Base-by-base conservation (phyloP, 192 early-diverging fungal species). In the Borealophlyctis nickersoniae region DNA sequence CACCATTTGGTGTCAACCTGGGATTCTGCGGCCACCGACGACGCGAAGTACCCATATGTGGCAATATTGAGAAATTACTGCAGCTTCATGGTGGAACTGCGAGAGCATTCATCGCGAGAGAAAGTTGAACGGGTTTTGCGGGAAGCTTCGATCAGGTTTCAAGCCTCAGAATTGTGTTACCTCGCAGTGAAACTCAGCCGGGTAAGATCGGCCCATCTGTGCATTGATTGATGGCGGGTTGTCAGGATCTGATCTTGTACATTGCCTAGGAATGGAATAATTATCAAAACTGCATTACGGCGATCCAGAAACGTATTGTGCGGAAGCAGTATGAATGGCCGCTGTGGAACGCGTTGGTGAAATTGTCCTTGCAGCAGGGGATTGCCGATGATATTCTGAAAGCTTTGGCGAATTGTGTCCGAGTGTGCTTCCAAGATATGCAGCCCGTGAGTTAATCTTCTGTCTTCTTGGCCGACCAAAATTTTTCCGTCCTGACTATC, bases 41-140 rank as follows among this genome's bases (percentile, higher is more conserved):
- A n/a, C n/a, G 39, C 39, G 29, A 23, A 56, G 49, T 24, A 52
- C 53, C 2, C 63, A 4, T 39, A 56, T 39, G 1, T 36, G 28
- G 57, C 35, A 4, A 5, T 65, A 19, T 9, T 39, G 52, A 26
- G 63, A 31, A 65, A 65, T 54, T 62, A 62, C 49, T 62, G 45
- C 60, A 54, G 24, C 19, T 62, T 56, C 19, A 19, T 62, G 60
- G 27, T 31, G 60, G 11, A 52, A 16, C 22, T 2, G 39, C 39
- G 19, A 45, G 39, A 45, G 39, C 19, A 19, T 19, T 45, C 9
- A 45, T n/a, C n/a, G n/a, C n/a, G n/a, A n/a, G n/a, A n/a, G n/a
- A n/a, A n/a, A n/a, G n/a, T n/a, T n/a, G n/a, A n/a, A n/a, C n/a
- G n/a, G n/a, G n/a, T n/a, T n/a, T n/a, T n/a, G n/a, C n/a, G n/a